These are phyloP conservation scores for Incumbomyces lentus DNA, from an alignment of 2,329 filamentous ascomycete genomes.

Conservation along the genomic window DNA sequence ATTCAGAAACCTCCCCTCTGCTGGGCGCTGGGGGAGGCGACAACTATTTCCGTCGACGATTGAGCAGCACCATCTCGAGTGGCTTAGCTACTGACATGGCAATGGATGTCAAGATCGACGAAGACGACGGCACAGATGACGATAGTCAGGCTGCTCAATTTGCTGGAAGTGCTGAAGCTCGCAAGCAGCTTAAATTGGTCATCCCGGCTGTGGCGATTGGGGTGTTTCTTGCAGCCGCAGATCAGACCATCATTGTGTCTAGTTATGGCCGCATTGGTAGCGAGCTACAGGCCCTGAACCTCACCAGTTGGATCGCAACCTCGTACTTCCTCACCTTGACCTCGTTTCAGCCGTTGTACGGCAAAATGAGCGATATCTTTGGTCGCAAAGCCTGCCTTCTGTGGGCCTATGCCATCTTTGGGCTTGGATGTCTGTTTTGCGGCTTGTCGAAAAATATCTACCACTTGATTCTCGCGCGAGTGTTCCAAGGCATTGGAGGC, in stretches of 20 bases:
- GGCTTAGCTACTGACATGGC: background rate
- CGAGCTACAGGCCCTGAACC: constrained; percentile 62
- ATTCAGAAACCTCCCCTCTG: background rate
- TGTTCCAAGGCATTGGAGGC: constrained; percentile 62
- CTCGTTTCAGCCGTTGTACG: constrained; percentile 62
- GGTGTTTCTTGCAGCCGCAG: constrained; percentile 62
- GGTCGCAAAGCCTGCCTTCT: constrained; percentile 33
- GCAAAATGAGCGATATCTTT: constrained; percentile 37
- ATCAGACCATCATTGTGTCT: constrained; percentile 68
- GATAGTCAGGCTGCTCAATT: background rate
- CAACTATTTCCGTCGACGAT: background rate
- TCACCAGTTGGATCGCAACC: constrained; percentile 65
- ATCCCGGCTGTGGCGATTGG: constrained; percentile 53
- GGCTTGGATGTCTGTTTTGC: constrained; percentile 35
- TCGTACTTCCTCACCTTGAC: constrained; percentile 63
- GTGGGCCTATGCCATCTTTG: constrained; percentile 32
- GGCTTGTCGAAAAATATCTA: constrained; percentile 54
- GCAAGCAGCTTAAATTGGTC: constrained; percentile 44
- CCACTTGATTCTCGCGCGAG: constrained; percentile 54
- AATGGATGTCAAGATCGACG: background rate
- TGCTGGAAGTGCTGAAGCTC: background rate
- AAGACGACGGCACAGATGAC: background rate
- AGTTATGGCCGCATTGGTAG: constrained; percentile 69
- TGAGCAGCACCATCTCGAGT: constrained; percentile 1
- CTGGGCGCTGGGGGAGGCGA: background rate